Evolutionary conservation across 1,284 basidiomycete genomes (phyloP), one percentile per base, ranked within the genome.

Genomic region (Cutaneotrichosporon cavernicola): DNA sequence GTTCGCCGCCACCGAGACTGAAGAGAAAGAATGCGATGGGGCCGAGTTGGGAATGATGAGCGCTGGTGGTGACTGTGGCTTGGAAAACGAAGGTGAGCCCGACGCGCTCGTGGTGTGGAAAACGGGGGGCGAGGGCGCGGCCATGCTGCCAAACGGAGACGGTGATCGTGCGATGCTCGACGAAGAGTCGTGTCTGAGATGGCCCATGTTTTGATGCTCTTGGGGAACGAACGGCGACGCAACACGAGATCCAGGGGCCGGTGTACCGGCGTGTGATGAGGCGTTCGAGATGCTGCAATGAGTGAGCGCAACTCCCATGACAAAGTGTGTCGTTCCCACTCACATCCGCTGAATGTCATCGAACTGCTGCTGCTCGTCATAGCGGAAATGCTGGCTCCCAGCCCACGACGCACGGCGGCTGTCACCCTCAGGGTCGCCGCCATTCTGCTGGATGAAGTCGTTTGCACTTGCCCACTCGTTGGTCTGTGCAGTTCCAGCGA

Each of bases 51-150:
- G 77, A 26, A 81, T 80, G 59, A 80, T 73, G 10, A 81, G 66
- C 5, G 76, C 76, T 0, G 80, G 80, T 10, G 80, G 80, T 6
- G 79, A 80, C 62, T 77, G 74, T 2, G 80, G 77, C 60, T 81
- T 81, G 51, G 73, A 71, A 59, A 74, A 69, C 63, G 72, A 75
- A 13, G 75, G 76, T 30, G 75, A 76, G 22, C 68, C 68, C 16
- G 65, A 65, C 30, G 67, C 60, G 26, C 70, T 65, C 30, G 72
- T 65, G n/a, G 56, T 26, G 10, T 70, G 61, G 57, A 67, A 65
- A 31, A 64, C 26, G 10, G 70, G 69, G 26, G 71, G 71, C 18
- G 68, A 69, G 4, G 68, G 68, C 8, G 72, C 70, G 21, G 65
- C 63, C 21, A 65, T 60, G 58, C 65, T 55, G 43, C 60, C 53